Evolutionary conservation across 2,329 filamentous ascomycete species (phyloP).

Genomic region (Colletotrichum somersetense): DNA sequence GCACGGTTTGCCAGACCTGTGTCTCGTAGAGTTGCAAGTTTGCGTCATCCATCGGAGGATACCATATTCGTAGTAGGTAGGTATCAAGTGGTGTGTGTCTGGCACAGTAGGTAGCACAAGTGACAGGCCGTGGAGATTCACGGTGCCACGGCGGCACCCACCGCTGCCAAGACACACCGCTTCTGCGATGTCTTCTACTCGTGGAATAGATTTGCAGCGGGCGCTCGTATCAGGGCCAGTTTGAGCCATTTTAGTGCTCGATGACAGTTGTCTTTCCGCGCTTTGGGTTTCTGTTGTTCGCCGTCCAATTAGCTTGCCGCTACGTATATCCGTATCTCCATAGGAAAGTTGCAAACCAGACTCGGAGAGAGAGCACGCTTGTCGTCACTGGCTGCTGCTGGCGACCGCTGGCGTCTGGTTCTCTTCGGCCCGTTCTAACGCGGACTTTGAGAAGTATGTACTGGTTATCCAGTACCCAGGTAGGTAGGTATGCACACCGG

Average conservation of each 20-base stretch:
- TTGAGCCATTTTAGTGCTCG: slow-evolving; percentile 12
- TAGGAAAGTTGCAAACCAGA: background rate
- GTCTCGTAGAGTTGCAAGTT: too few species aligned
- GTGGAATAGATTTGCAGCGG: slow-evolving; percentile 37
- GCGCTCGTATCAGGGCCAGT: slow-evolving; percentile 28
- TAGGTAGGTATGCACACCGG: background rate
- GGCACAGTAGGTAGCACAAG: background rate
- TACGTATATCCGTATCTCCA: background rate
- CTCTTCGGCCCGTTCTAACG: slow-evolving; percentile 18
- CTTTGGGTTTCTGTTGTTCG: slow-evolving; percentile 20
- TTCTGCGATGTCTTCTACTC: slow-evolving; percentile 31
- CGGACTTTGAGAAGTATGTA: background rate
- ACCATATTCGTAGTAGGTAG: too few species aligned
- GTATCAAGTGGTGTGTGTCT: too few species aligned
- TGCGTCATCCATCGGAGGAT: background rate
- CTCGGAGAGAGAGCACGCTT: background rate
- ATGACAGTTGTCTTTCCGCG: slow-evolving; percentile 18
- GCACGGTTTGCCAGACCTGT: too few species aligned
- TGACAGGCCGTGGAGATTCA: background rate
- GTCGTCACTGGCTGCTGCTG: slow-evolving; percentile 16
- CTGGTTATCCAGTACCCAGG: background rate
- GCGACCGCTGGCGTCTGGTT: background rate
- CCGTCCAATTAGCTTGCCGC: background rate
- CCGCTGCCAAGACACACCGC: slow-evolving; percentile 29
- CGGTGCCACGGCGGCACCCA: background rate